phyloP scores from a whole-genome alignment of 2,329 filamentous ascomycete species.

The Pseudogymnoascus sp. region DNA sequence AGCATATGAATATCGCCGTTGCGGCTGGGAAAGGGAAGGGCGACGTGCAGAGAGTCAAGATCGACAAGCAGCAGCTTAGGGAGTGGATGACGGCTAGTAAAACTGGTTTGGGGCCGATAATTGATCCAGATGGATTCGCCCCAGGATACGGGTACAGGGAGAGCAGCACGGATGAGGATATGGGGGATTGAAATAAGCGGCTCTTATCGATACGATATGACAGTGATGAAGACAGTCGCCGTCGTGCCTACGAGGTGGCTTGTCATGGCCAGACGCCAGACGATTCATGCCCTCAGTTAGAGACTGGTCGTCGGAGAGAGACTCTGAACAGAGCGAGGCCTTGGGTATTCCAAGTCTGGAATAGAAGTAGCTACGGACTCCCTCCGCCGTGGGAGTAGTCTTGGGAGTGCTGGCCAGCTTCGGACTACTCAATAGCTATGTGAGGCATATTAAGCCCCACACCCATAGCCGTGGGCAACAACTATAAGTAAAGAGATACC shows the following conservation, averaged over 20 bases:
- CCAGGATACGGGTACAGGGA: slow-evolving; percentile 52
- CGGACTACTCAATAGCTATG: neutral
- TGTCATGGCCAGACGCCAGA: neutral
- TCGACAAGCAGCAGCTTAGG: slow-evolving; percentile 50
- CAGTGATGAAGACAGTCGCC: neutral
- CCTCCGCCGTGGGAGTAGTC: neutral
- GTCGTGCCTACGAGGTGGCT: neutral
- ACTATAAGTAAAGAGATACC: neutral
- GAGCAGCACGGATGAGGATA: slow-evolving; percentile 30
- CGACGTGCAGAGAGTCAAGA: slow-evolving; percentile 38
- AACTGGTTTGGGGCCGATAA: slow-evolving; percentile 48
- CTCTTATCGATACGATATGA: neutral
- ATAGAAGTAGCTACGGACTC: neutral
- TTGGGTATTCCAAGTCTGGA: neutral
- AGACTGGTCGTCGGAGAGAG: neutral
- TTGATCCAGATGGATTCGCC: slow-evolving; percentile 68
- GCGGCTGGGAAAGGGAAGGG: slow-evolving; percentile 41
- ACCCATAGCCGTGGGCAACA: neutral
- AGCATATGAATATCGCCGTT: slow-evolving; percentile 68
- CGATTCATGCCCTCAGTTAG: neutral
- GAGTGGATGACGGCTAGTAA: slow-evolving; percentile 56
- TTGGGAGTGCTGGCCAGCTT: neutral
- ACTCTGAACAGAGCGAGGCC: neutral
- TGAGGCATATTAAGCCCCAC: neutral
- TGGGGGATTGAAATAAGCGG: slow-evolving; percentile 17